These are phyloP conservation scores for Medakamo hakoo DNA, from an alignment of 139 green algal genomes.

Conservation along the genomic window DNA sequence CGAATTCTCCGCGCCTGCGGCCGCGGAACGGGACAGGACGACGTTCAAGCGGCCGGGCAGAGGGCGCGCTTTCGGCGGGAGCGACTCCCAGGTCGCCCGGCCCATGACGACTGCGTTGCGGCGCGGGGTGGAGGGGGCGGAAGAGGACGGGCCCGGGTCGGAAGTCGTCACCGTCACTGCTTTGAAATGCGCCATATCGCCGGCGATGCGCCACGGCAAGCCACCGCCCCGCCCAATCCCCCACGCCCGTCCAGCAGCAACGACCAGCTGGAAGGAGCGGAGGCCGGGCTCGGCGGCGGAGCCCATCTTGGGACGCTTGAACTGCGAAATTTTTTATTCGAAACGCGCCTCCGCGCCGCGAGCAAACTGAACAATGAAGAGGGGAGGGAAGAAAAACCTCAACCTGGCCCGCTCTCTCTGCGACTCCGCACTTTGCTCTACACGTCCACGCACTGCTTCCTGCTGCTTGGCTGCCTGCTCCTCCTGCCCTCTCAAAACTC, in stretches of 20 bases:
- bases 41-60: conserved; percentile 86
- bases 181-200: conserved; percentile 90
- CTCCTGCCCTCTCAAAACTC: too few species aligned
- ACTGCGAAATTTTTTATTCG: too few species aligned
- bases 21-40: conserved; percentile 55
- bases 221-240: conserved; percentile 53
- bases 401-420: background rate
- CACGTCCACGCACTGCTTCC: too few species aligned
- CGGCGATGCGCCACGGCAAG: conserved; percentile 60
- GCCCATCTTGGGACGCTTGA: too few species aligned
- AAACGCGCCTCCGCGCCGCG: too few species aligned
- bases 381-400: background rate
- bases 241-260: conserved; percentile 43
- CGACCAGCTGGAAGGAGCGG: conserved; percentile 56
- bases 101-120: conserved; percentile 97
- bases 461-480: too few species aligned
- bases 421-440: too few species aligned
- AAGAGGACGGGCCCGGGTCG: conserved; percentile 7
- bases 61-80: conserved; percentile 80
- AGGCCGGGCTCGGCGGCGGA: too few species aligned
- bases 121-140: conserved; percentile 20
- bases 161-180: conserved; percentile 53
- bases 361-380: too few species aligned
- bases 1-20: conserved; percentile 11
- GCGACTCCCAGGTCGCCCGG: conserved; percentile 91